Conservation (phyloP, 345 rosid species). For the Lepidium sativum region DNA sequence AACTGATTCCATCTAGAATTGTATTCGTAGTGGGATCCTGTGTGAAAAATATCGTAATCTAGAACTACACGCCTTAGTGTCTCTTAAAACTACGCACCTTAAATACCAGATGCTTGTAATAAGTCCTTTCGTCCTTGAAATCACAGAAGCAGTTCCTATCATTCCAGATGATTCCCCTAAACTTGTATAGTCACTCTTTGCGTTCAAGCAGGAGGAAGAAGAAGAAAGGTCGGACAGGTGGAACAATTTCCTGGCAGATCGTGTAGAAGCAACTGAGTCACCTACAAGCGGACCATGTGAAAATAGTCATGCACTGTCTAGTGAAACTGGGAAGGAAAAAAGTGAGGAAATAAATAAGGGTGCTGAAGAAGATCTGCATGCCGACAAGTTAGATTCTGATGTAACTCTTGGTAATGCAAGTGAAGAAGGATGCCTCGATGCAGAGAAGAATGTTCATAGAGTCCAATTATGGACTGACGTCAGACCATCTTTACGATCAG, state of each 20-base stretch:
- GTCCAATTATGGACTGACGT: conserved; percentile 76
- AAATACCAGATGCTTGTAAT: neutral
- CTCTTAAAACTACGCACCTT: neutral
- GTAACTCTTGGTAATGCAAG: conserved; percentile 29
- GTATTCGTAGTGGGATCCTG: neutral
- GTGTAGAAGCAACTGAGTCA: conserved; percentile 47
- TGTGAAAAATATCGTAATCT: neutral
- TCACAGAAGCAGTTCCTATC: neutral
- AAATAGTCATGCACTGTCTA: conserved; percentile 31
- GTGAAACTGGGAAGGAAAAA: conserved; percentile 32
- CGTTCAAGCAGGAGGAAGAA: conserved; percentile 78
- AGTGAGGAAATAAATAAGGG: conserved; percentile 29
- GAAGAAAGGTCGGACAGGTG: conserved; percentile 99
- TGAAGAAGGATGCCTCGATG: conserved; percentile 21
- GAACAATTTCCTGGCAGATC: conserved; percentile 70
- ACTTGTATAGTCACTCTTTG: conserved; percentile 4
- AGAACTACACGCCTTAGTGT: neutral
- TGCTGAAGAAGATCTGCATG: conserved; percentile 30
- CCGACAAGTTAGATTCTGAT: conserved; percentile 34
- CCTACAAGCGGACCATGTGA: conserved; percentile 31
- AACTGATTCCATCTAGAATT: neutral
- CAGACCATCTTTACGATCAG: conserved; percentile 69
- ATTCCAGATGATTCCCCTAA: neutral
- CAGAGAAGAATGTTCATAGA: conserved; percentile 39
- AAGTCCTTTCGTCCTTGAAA: neutral